A percentile compares a stretch with the other conserved stretches of the same genome.
Conservation (phyloP, 352 stramenopile genomes). For the Phytophthora pistaciae region DNA sequence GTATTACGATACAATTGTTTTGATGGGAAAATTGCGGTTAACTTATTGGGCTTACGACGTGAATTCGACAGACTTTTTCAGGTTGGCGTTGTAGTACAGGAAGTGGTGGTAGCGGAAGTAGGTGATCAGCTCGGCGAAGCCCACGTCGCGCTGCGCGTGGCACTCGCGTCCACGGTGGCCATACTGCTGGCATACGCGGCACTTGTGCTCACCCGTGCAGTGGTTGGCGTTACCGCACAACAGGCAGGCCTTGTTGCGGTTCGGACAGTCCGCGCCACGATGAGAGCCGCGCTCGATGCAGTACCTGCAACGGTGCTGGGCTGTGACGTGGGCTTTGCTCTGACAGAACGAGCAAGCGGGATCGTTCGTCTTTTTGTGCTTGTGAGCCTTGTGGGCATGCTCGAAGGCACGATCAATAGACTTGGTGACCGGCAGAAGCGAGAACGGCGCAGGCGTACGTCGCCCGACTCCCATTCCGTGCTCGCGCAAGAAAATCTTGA, state of each 20-base stretch:
- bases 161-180: conserved; percentile 86
- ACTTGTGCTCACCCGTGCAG: conserved; percentile 84
- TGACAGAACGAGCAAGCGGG: conserved; percentile 67
- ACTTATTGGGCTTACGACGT: conserved; percentile 48
- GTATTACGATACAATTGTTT: background rate
- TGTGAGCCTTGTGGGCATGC: conserved; percentile 59
- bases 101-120: conserved; percentile 91
- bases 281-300: conserved; percentile 85
- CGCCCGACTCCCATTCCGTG: conserved; percentile 72
- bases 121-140: conserved; percentile 80
- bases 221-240: conserved; percentile 82
- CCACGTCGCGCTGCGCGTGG: conserved; percentile 83
- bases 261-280: conserved; percentile 73
- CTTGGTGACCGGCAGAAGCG: conserved; percentile 77
- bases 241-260: conserved; percentile 72
- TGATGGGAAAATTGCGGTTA: conserved; percentile 5
- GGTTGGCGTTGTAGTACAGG: conserved; percentile 90
- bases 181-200: conserved; percentile 85
- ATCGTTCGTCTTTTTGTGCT: conserved; percentile 33
- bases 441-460: conserved; percentile 76
- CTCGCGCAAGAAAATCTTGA: conserved; percentile 89
- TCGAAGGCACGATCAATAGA: conserved; percentile 84
- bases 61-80: conserved; percentile 90
- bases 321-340: conserved; percentile 67
- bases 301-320: conserved; percentile 85